Evolutionary conservation across 371 early-diverging fungal genomes (phyloP), one percentile per base, ranked within the genome.

Genomic region (Mucor indicus): DNA sequence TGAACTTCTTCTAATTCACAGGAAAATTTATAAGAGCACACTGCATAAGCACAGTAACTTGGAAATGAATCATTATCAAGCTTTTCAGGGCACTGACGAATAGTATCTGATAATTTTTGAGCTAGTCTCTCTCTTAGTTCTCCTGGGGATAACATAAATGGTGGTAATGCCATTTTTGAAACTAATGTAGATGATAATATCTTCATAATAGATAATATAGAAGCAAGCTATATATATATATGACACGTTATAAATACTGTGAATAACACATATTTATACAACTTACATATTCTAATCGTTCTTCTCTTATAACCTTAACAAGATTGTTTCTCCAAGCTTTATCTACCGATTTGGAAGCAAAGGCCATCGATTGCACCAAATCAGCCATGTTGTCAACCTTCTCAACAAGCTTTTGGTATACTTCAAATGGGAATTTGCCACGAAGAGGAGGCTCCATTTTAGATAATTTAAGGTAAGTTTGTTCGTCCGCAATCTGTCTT

Each of bases 321-420:
- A 72, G 39, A 8, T 55, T 50, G 17, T 47, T 36, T 19, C 55
- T 43, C 73, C 64, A 65, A 2, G 36, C 29, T 24, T 38, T 42
- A 23, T 64, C 54, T 37, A 62, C 47, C 12, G 48, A 32, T 36
- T 44, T 41, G 4, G 51, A n/a, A 0, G 59, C 47, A 40, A 48
- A 55, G 3, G 55, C 75, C 75, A 75, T 75, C 8, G 62, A 63
- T 27, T 47, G 20, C 1, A 71, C 38, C 1, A 75, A 42, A 41
- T 68, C 75, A 2, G 75, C 55, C 67, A 75, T 64, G 43, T 70
- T 67, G 8, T 75, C 75, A 0, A 75, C 62, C 23, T 57, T 64
- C 27, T 70, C 67, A 2, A 75, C 43, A 1, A 75, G 29, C 1
- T 20, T 43, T 2, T 53, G 30, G 44, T 75, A 75, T 0, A 48